Evolutionary conservation across 352 stramenopile species (phyloP).

Genomic region (Phytopythium montanum): DNA sequence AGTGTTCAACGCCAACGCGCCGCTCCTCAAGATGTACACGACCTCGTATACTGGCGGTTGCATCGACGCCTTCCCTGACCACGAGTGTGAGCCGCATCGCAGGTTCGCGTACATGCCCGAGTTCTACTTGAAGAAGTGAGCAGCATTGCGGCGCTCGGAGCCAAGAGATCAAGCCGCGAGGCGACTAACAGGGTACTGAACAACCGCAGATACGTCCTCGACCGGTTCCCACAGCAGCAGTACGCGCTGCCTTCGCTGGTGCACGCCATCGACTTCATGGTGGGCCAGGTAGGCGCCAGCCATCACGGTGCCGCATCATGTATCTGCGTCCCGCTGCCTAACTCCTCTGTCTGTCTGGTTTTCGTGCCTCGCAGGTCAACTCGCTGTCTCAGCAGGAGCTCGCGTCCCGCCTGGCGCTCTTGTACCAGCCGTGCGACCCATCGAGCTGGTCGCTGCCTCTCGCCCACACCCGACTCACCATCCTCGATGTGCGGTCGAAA

Average conservation of each 20-base stretch:
- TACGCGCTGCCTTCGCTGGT: slow-evolving; percentile 21
- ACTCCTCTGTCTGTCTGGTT: not conserved
- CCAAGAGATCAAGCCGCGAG: not conserved
- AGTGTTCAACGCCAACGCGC: slow-evolving; percentile 35
- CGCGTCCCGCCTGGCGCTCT: slow-evolving; percentile 59
- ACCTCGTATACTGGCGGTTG: not conserved
- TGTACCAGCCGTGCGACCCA: slow-evolving; percentile 41
- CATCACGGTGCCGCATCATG: not conserved
- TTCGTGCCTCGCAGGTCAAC: slow-evolving; percentile 26
- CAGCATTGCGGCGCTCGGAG: not conserved
- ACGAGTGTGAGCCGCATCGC: not conserved
- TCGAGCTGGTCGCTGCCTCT: slow-evolving; percentile 46
- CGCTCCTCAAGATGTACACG: slow-evolving; percentile 52
- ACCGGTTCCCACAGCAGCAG: slow-evolving; percentile 39
- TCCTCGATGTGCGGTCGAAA: slow-evolving; percentile 44
- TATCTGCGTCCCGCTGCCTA: not conserved
- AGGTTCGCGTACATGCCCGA: slow-evolving; percentile 67
- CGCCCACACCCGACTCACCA: slow-evolving; percentile 46
- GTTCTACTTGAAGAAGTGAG: slow-evolving; percentile 72
- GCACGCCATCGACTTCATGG: slow-evolving; percentile 62
- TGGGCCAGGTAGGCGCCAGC: slow-evolving; percentile 38
- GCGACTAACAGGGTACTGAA: not conserved
- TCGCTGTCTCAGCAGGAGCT: slow-evolving; percentile 62
- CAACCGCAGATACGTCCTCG: slow-evolving; percentile 41
- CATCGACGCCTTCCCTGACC: not conserved